phyloP scores from a whole-genome alignment of 306 rosid genomes.

The Quillaja saponaria region DNA sequence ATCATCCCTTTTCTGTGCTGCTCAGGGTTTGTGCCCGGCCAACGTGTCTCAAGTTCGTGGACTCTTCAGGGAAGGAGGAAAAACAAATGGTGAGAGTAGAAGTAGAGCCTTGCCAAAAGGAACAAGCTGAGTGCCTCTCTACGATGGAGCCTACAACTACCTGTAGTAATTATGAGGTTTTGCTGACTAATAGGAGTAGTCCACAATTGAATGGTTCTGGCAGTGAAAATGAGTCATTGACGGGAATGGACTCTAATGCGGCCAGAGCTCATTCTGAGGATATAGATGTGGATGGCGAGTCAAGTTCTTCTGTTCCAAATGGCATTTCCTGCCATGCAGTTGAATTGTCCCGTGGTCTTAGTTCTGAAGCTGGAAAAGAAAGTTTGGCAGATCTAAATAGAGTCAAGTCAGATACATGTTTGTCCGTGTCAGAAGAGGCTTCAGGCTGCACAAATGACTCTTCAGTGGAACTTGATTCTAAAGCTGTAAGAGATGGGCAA shows the following conservation, averaged over 20 bases:
- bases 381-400: constrained; percentile 19
- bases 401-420: constrained; percentile 17
- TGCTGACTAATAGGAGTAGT: constrained; percentile 32
- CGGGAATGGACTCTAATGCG: constrained; percentile 34
- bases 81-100: constrained; percentile 36
- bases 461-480: background rate
- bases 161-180: constrained; percentile 28
- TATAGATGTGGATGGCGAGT: constrained; percentile 27
- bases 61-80: constrained; percentile 45
- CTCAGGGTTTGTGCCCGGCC: constrained; percentile 66
- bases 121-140: constrained; percentile 42
- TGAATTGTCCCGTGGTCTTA: constrained; percentile 32
- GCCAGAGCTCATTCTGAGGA: constrained; percentile 34
- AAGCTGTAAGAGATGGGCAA: constrained; percentile 26
- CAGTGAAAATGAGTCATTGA: constrained; percentile 30
- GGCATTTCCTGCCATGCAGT: constrained; percentile 34
- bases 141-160: constrained; percentile 23
- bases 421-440: constrained; percentile 24
- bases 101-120: constrained; percentile 35
- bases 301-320: constrained; percentile 31
- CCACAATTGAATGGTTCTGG: constrained; percentile 35
- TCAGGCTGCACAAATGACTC: constrained; percentile 21
- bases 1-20: constrained; percentile 28
- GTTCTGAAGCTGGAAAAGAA: constrained; percentile 30
- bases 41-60: constrained; percentile 52